These are phyloP conservation scores for Fusarium lyarnte DNA, from an alignment of 2,329 filamentous ascomycete genomes.

Conservation along the genomic window DNA sequence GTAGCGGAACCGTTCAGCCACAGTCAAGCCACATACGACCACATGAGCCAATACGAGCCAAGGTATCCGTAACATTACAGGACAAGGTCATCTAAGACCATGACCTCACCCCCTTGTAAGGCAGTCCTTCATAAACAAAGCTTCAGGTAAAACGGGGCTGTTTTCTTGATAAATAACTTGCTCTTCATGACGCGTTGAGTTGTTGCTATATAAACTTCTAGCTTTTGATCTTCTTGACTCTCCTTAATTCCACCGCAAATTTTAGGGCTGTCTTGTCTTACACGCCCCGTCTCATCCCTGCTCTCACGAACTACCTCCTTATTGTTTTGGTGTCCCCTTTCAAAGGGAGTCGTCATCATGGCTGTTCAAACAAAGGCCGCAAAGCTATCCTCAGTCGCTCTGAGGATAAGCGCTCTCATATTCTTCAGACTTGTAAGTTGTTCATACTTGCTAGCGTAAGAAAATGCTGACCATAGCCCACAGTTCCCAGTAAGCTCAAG, in stretches of 20 bases:
- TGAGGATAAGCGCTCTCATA: constrained; percentile 50
- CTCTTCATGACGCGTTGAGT: constrained; percentile 20
- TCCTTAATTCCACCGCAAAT: constrained; percentile 28
- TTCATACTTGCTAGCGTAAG: background rate
- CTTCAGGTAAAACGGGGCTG: constrained; percentile 22
- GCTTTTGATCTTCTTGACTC: constrained; percentile 30
- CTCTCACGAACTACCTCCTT: constrained; percentile 11
- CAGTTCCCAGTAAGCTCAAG: constrained; percentile 50
- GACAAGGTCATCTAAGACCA: constrained; percentile 17
- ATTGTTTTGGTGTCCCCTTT: constrained; percentile 16
- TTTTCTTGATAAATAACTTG: constrained; percentile 15
- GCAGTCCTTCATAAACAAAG: constrained; percentile 24
- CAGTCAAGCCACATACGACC: constrained; percentile 26
- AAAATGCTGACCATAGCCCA: constrained; percentile 18
- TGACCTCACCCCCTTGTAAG: constrained; percentile 36
- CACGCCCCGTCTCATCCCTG: constrained; percentile 4
- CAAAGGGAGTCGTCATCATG: constrained; percentile 38
- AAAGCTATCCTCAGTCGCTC: constrained; percentile 49
- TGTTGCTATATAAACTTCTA: constrained; percentile 16
- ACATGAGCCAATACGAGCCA: constrained; percentile 28
- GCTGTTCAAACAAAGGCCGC: constrained; percentile 46
- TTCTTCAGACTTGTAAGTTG: constrained; percentile 51
- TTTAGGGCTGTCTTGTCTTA: constrained; percentile 1
- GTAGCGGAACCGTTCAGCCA: constrained; percentile 25
- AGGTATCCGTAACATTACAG: constrained; percentile 10